Percentiles rank a stretch among this genome's conserved stretches.
phyloP scores from a whole-genome alignment of 2,329 filamentous ascomycete species.

The Phyllosticta paracitricarpa region DNA sequence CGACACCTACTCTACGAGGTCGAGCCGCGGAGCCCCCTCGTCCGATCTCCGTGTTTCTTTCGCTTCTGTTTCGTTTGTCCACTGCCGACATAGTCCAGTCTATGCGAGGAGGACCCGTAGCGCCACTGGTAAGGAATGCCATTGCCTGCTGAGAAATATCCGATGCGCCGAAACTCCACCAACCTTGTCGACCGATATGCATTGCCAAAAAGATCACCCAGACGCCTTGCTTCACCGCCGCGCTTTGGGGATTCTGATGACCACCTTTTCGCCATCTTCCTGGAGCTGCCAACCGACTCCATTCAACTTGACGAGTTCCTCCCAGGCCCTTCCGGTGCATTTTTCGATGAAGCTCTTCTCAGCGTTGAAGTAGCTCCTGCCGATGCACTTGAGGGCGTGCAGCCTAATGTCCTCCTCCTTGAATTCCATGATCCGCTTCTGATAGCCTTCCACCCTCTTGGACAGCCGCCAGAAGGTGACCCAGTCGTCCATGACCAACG shows the following conservation, averaged over 20 bases:
- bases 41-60: background rate
- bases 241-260: slow-evolving; percentile 57
- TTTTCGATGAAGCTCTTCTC: slow-evolving; percentile 60
- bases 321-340: slow-evolving; percentile 61
- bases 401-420: slow-evolving; percentile 63
- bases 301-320: slow-evolving; percentile 52
- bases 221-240: slow-evolving; percentile 14
- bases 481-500: slow-evolving; percentile 75
- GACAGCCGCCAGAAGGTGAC: slow-evolving; percentile 64
- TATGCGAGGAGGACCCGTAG: background rate
- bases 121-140: background rate
- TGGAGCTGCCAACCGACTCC: slow-evolving; percentile 80
- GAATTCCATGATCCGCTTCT: slow-evolving; percentile 70
- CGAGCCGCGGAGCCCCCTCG: background rate
- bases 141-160: background rate
- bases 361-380: slow-evolving; percentile 66
- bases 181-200: background rate
- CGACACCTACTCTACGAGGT: background rate
- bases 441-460: slow-evolving; percentile 67
- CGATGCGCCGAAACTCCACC: background rate
- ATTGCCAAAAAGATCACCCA: slow-evolving; percentile 10
- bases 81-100: background rate
- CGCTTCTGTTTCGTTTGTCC: background rate
- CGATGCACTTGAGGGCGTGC: slow-evolving; percentile 78
- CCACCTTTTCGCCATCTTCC: slow-evolving; percentile 49